A percentile compares a stretch with the other conserved stretches of the same genome.
These are phyloP conservation scores for Mercurialis annua DNA, from an alignment of 345 rosid species.

Conservation along the genomic window DNA sequence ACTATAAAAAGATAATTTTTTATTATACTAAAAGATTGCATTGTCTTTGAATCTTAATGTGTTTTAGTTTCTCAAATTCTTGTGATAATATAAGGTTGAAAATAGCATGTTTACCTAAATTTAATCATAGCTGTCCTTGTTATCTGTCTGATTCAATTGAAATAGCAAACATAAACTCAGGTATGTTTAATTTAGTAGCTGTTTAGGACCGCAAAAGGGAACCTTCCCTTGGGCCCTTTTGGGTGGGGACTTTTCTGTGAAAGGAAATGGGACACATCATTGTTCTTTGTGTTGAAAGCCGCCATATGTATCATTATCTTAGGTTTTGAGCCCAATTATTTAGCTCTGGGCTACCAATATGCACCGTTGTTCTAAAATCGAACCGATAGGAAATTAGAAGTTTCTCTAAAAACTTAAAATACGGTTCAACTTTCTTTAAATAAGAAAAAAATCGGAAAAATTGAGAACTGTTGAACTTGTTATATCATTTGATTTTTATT, in stretches of 20 bases:
- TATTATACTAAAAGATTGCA: neutral
- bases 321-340: too few species aligned
- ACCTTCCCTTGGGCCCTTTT: neutral
- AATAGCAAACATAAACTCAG: too few species aligned
- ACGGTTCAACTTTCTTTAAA: too few species aligned
- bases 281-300: constrained; percentile 1
- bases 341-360: too few species aligned
- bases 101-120: neutral
- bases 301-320: neutral
- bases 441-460: too few species aligned
- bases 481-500: too few species aligned
- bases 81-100: neutral
- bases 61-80: neutral
- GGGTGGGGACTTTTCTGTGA: neutral
- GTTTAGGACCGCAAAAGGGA: neutral
- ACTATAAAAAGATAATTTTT: too few species aligned
- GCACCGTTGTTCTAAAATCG: too few species aligned
- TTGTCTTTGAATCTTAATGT: neutral
- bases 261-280: neutral
- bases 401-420: too few species aligned
- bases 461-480: too few species aligned
- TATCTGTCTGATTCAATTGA: neutral
- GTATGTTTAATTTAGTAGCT: neutral
- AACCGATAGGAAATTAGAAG: too few species aligned
- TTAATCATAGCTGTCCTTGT: neutral